Base-by-base conservation (phyloP, 148 eudicot genomes). In the Talinum fruticosum region DNA sequence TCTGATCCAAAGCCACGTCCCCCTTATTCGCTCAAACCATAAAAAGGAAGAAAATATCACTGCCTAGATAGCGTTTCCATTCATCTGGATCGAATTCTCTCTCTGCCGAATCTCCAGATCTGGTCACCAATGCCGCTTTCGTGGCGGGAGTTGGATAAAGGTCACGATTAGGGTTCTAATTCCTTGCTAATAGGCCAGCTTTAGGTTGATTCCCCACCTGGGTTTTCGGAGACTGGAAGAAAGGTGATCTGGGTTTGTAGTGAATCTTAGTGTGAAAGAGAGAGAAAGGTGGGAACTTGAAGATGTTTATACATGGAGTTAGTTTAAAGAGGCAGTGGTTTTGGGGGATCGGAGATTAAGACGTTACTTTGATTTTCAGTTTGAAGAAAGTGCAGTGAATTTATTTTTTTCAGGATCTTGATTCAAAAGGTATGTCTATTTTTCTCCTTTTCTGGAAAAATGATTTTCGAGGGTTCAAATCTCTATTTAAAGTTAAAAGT, bases 1-100 rank as follows among this genome's bases (percentile, higher is more conserved):
- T 77, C 81, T 82, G 75, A 82, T 82, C 84, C 80, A 68, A 28
- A 61, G 65, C 71, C 80, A 41, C 70, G 29, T 32, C 29, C 74
- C 73, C 69, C 29, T 49, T 51, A 24, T 44, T 54, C 64, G 4
- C 35, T 76, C 28, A 6, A 12, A 36, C 1, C 0, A 10, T 5
- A 69, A 38, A 45, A 3, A 3, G 19, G 19, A 13, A 13, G 19
- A 10, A 49, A 57, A 12, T 6, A 29, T 45, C 19, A 44, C 34
- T 33, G n/a, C 75, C 77, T 30, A 67, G 54, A 72, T 37, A 35
- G 24, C 61, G 8, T 38, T 78, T 71, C 59, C 0, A n/a, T n/a
- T 36, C 53, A 28, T 38, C 53, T 33, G 23, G 59, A 72, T 72
- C 75, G 37, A 18, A 41, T 14, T 53, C 70, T 41, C 49, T 28